Conservation (phyloP, 2,329 filamentous ascomycete species). For the Rhynchosporium secalis region DNA sequence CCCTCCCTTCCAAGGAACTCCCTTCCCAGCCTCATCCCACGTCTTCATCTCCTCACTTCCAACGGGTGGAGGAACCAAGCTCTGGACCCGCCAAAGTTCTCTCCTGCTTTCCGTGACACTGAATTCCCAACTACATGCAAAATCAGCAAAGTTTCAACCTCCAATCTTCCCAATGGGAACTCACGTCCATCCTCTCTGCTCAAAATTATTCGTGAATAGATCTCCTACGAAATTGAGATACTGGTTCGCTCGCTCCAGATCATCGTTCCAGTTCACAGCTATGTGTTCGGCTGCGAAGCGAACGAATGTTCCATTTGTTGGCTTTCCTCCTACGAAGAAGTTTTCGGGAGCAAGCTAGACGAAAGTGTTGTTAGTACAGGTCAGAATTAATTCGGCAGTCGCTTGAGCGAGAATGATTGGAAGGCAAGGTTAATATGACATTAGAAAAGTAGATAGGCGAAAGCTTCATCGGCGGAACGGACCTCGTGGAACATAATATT, state of each 20-base stretch:
- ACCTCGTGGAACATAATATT: conserved; percentile 30
- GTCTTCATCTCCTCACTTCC: conserved; percentile 26
- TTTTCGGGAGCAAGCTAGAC: conserved; percentile 18
- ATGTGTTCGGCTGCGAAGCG: conserved; percentile 30
- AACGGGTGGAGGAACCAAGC: conserved; percentile 23
- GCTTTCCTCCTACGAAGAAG: conserved; percentile 25
- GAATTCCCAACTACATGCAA: conserved; percentile 27
- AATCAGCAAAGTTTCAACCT: conserved; percentile 4
- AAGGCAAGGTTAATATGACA: no score
- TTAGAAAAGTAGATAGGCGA: no score
- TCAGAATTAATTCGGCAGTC: neutral
- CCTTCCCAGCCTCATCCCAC: conserved; percentile 24
- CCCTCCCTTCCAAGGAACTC: conserved; percentile 19
- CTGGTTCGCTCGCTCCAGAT: conserved; percentile 6
- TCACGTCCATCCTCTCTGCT: conserved; percentile 29
- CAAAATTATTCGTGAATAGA: conserved; percentile 26
- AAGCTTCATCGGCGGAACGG: neutral
- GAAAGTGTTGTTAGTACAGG: neutral
- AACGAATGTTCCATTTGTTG: conserved; percentile 26
- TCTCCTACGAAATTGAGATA: conserved; percentile 25
- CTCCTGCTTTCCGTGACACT: conserved; percentile 22
- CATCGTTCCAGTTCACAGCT: conserved; percentile 24
- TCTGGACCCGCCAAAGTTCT: conserved; percentile 29
- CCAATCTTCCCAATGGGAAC: conserved; percentile 6
- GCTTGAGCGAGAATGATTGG: neutral